Conservation (phyloP, 208 protist species). For the Crithidia sp. region DNA sequence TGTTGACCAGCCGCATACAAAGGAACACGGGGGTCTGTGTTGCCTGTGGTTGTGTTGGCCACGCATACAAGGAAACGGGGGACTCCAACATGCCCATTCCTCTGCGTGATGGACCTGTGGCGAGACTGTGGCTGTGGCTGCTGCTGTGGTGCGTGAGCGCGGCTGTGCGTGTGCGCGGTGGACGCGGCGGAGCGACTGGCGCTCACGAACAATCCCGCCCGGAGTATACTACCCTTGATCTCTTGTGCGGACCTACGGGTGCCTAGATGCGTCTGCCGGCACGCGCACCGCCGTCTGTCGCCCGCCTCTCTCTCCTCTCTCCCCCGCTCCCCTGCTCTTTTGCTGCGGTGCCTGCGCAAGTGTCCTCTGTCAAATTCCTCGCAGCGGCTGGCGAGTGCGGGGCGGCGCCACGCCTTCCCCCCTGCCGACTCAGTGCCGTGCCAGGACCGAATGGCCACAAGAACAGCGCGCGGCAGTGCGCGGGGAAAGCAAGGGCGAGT, state of each 20-base stretch:
- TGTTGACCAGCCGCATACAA: constrained; percentile 2
- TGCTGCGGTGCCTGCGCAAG: background rate
- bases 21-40: constrained; percentile 22
- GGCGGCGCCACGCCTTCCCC: background rate
- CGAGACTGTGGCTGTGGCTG: background rate
- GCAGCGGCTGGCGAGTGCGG: constrained; percentile 26
- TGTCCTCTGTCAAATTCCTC: constrained; percentile 33
- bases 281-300: background rate
- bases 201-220: constrained; percentile 72
- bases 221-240: constrained; percentile 60
- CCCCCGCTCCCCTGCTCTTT: background rate
- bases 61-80: constrained; percentile 15
- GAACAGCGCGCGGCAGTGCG: constrained; percentile 6
- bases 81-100: constrained; percentile 16
- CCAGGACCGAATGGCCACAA: constrained; percentile 32
- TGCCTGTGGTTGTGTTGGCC: too few relatives aligned
- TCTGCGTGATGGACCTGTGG: constrained; percentile 23
- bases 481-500: too few relatives aligned
- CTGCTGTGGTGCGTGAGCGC: background rate
- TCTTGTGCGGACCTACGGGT: constrained; percentile 68
- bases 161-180: background rate
- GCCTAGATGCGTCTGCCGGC: constrained; percentile 40
- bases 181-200: constrained; percentile 11
- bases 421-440: constrained; percentile 21
- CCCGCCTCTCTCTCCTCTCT: background rate